Evolutionary conservation across 2,329 filamentous ascomycete genomes (phyloP).

Genomic region (Alternaria hordeiaustralica): DNA sequence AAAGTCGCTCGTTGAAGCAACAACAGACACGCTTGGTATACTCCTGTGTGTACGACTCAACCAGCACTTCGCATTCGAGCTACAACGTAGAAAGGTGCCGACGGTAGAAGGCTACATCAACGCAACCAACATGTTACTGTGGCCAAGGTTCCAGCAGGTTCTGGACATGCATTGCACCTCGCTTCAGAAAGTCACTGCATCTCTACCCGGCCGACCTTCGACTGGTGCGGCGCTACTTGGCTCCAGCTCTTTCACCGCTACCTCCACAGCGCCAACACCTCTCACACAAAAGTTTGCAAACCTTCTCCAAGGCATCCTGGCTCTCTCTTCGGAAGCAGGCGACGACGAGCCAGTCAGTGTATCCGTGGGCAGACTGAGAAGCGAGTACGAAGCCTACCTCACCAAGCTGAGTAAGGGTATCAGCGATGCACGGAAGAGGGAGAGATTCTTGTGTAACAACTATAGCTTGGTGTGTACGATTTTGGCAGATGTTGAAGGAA

Average conservation of each 20-base stretch:
- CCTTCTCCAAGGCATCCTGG: constrained; percentile 82
- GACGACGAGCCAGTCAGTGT: constrained; percentile 92
- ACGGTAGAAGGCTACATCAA: constrained; percentile 92
- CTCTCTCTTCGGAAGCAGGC: constrained; percentile 84
- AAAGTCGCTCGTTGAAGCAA: constrained; percentile 75
- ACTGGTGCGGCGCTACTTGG: constrained; percentile 44
- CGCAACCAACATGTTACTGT: constrained; percentile 91
- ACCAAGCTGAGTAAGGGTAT: constrained; percentile 77
- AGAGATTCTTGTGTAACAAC: constrained; percentile 93
- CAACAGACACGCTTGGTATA: constrained; percentile 83
- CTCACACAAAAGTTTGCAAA: constrained; percentile 96
- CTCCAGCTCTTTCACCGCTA: constrained; percentile 54
- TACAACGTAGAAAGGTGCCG: constrained; percentile 89
- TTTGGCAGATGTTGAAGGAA: constrained; percentile 73
- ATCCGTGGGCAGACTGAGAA: constrained; percentile 76
- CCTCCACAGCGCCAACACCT: constrained; percentile 84
- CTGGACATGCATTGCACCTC: constrained; percentile 95
- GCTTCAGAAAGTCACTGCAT: constrained; percentile 65
- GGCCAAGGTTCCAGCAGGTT: constrained; percentile 92
- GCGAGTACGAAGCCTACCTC: constrained; percentile 84
- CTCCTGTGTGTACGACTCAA: constrained; percentile 92
- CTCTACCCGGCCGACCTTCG: constrained; percentile 47
- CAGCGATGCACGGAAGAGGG: constrained; percentile 78
- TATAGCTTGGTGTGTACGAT: constrained; percentile 95
- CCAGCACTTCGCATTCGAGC: constrained; percentile 90